phyloP scores from a whole-genome alignment of 1,284 basidiomycete genomes.

The Austropuccinia psidii region DNA sequence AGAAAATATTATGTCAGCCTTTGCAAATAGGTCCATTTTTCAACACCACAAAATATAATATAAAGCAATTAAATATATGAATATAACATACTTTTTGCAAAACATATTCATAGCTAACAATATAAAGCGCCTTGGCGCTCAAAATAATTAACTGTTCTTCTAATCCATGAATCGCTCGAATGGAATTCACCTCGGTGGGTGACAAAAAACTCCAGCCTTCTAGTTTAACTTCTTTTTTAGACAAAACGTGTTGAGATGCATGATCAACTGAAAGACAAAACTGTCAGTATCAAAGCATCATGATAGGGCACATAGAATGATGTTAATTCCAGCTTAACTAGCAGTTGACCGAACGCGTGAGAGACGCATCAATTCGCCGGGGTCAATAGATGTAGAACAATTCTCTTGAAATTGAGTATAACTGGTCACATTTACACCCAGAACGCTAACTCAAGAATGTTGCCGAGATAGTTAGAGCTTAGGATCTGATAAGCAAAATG shows the following conservation, averaged over 20 bases:
- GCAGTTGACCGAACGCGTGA: slow-evolving; percentile 81
- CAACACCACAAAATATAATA: background rate
- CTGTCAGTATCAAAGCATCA: background rate
- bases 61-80: background rate
- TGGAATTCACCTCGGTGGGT: slow-evolving; percentile 66
- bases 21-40: background rate
- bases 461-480: no score
- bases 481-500: no score
- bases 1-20: slow-evolving; percentile 56
- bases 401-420: slow-evolving; percentile 85
- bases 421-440: slow-evolving; percentile 76
- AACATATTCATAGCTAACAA: slow-evolving; percentile 75
- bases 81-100: slow-evolving; percentile 70
- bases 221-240: slow-evolving; percentile 68
- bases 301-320: slow-evolving; percentile 37
- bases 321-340: slow-evolving; percentile 48
- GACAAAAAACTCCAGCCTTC: slow-evolving; percentile 88
- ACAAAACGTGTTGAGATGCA: slow-evolving; percentile 67
- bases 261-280: slow-evolving; percentile 57
- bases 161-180: slow-evolving; percentile 60
- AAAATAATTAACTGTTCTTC: slow-evolving; percentile 88
- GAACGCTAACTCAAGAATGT: slow-evolving; percentile 73
- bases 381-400: slow-evolving; percentile 73
- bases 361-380: slow-evolving; percentile 73
- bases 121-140: slow-evolving; percentile 55